Evolutionary conservation across 106 monocot genomes (phyloP).

Genomic region (Alisma plantagoaquatica): DNA sequence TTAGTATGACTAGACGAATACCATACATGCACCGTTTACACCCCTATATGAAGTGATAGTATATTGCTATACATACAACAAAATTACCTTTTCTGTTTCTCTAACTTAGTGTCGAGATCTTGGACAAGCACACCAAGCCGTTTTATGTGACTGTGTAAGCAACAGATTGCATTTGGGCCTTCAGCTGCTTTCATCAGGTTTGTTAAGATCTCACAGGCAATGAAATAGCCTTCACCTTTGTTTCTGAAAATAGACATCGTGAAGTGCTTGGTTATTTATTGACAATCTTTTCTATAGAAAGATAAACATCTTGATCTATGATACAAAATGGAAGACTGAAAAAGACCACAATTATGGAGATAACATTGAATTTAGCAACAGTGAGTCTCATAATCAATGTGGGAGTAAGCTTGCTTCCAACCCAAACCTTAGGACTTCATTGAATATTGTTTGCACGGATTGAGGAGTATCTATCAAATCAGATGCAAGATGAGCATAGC

Average conservation of each 20-base stretch:
- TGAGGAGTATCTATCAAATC: background rate
- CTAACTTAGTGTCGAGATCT: background rate
- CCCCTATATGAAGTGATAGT: too few relatives aligned
- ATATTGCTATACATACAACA: too few relatives aligned
- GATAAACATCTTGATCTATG: background rate
- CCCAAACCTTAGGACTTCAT: background rate
- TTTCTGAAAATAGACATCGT: background rate
- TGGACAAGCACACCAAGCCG: background rate
- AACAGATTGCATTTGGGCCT: background rate
- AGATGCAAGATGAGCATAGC: background rate
- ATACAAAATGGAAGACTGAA: background rate
- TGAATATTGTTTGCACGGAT: background rate
- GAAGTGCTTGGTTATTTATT: too few relatives aligned
- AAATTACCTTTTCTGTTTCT: background rate
- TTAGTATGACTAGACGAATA: too few relatives aligned
- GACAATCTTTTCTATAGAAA: too few relatives aligned
- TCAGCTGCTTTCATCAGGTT: background rate
- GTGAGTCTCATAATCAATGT: too few relatives aligned
- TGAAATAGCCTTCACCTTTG: constrained; percentile 1
- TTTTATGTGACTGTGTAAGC: background rate
- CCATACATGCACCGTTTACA: too few relatives aligned
- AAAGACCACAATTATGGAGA: too few relatives aligned
- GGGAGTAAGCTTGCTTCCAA: background rate
- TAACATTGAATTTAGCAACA: background rate
- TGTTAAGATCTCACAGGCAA: background rate